These are phyloP conservation scores for Eutrema japonicum DNA, from an alignment of 345 rosid species.

Conservation along the genomic window DNA sequence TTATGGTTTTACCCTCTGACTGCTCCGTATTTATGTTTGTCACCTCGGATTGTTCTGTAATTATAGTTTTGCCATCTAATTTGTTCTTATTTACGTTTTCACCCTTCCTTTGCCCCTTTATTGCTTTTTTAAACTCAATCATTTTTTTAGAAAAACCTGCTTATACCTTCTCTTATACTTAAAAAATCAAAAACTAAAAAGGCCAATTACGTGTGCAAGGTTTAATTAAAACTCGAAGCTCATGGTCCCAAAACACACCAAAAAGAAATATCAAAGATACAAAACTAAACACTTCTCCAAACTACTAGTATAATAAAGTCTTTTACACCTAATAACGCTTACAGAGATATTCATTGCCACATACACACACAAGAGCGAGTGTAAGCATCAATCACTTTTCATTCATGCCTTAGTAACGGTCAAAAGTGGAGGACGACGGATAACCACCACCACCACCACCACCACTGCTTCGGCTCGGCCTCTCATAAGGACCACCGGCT, in stretches of 20 bases:
- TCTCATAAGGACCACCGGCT: constrained; percentile 78
- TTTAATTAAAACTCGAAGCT: neutral
- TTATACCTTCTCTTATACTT: neutral
- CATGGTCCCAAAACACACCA: neutral
- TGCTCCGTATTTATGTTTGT: neutral
- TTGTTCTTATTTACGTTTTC: neutral
- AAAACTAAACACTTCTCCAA: constrained; percentile 11
- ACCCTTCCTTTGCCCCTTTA: too few relatives aligned
- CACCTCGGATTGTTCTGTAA: neutral
- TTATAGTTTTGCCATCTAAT: neutral
- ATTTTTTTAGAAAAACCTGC: too few relatives aligned
- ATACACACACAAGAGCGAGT: constrained; percentile 4
- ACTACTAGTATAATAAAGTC: constrained; percentile 2
- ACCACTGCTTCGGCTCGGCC: constrained; percentile 70
- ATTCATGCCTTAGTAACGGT: constrained; percentile 59
- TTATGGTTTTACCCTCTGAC: neutral
- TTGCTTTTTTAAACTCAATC: too few relatives aligned
- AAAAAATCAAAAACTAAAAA: too few relatives aligned
- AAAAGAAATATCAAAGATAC: neutral
- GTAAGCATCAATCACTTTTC: constrained; percentile 23
- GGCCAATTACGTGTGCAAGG: neutral
- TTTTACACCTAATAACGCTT: constrained; percentile 31
- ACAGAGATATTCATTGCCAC: constrained; percentile 35
- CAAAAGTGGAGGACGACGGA: constrained; percentile 60
- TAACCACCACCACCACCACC: constrained; percentile 48